These are phyloP conservation scores for Candida verbasci DNA, from an alignment of 805 yeast species.

Conservation along the genomic window DNA sequence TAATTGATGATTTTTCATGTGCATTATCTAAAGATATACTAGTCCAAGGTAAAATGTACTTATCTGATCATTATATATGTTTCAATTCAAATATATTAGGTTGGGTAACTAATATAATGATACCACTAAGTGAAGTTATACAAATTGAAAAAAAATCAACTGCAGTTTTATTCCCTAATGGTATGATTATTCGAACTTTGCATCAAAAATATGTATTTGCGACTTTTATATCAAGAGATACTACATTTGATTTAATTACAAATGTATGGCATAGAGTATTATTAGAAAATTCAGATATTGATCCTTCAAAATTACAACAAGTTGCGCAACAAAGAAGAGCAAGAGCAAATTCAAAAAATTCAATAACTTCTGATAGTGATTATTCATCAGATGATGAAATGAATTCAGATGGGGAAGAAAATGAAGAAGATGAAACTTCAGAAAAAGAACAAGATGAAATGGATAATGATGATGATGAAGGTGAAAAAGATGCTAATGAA, in stretches of 20 bases:
- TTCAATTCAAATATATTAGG: conserved; percentile 69
- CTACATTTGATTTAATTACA: conserved; percentile 46
- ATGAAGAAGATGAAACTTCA: conserved; percentile 18
- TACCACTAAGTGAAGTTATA: conserved; percentile 59
- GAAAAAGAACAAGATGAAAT: conserved; percentile 19
- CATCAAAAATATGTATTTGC: conserved; percentile 64
- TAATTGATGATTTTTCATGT: conserved; percentile 61
- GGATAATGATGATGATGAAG: conserved; percentile 10
- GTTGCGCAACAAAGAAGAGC: conserved; percentile 5
- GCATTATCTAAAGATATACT: conserved; percentile 64
- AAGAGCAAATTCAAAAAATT: conserved; percentile 8
- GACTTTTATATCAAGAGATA: conserved; percentile 58
- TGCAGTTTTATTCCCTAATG: conserved; percentile 67
- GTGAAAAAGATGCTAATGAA: conserved; percentile 13
- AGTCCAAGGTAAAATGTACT: conserved; percentile 61
- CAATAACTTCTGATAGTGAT: conserved; percentile 2
- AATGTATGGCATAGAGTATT: conserved; percentile 56
- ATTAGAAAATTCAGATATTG: conserved; percentile 17
- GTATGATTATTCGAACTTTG: conserved; percentile 57
- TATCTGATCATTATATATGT: conserved; percentile 51
- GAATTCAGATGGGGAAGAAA: conserved; percentile 15
- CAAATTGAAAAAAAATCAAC: conserved; percentile 63
- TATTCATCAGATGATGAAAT: conserved; percentile 9
- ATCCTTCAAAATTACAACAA: conserved; percentile 11
- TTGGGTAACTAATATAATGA: conserved; percentile 54